phyloP scores from a whole-genome alignment of 1,284 basidiomycete genomes.

The Tilletia caries region DNA sequence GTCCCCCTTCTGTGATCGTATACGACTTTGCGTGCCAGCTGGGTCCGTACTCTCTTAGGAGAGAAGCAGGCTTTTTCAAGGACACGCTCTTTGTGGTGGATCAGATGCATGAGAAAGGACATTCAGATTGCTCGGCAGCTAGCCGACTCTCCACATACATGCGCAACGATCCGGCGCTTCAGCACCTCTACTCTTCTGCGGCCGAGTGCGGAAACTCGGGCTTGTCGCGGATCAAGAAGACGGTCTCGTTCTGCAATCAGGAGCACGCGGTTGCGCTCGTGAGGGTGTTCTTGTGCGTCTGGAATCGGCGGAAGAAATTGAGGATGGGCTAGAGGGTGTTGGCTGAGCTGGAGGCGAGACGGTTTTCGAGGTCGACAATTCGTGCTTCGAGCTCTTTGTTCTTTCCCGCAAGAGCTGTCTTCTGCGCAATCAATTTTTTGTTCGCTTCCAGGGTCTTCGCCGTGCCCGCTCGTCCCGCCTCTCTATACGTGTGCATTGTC shows the following conservation, averaged over 20 bases:
- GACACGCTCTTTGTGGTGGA: background rate
- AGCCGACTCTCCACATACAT: background rate
- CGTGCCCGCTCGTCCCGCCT: background rate
- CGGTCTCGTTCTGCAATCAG: background rate
- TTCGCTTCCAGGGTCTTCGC: background rate
- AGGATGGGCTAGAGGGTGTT: too few relatives aligned
- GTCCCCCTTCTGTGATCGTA: background rate
- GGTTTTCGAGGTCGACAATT: background rate
- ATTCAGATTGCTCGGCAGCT: background rate
- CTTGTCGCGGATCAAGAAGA: background rate
- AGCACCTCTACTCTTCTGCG: background rate
- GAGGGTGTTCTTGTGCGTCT: background rate
- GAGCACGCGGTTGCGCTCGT: background rate
- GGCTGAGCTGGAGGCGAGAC: too few relatives aligned
- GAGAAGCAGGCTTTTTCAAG: too few relatives aligned
- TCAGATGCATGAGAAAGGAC: background rate
- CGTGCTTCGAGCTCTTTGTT: background rate
- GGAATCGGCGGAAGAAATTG: too few relatives aligned
- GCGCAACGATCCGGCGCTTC: background rate
- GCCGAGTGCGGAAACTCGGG: background rate
- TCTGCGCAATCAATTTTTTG: background rate
- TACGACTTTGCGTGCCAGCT: too few relatives aligned
- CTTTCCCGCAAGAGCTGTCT: background rate
- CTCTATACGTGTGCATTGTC: background rate
- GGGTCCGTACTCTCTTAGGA: too few relatives aligned